These are phyloP conservation scores for Teratosphaeria viscida DNA, from an alignment of 2,329 filamentous ascomycete genomes.

Conservation along the genomic window DNA sequence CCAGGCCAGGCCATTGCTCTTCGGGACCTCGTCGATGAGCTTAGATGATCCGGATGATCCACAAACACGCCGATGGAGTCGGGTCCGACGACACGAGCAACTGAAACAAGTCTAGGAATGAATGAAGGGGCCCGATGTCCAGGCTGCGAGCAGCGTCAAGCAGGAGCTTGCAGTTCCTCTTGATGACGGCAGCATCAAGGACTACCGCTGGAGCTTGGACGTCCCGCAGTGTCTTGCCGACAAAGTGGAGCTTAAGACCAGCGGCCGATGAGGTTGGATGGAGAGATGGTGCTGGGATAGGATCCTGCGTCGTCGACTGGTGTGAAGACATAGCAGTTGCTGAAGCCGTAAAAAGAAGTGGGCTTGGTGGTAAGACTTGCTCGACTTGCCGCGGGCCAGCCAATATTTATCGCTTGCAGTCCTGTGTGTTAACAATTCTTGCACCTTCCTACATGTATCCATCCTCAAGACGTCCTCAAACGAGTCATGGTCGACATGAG, in stretches of 20 bases:
- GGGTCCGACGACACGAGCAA: constrained; percentile 48
- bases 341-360: neutral
- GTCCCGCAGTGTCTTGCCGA: constrained; percentile 50
- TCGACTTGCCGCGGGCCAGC: no score
- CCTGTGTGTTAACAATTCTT: no score
- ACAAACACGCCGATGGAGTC: constrained; percentile 54
- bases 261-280: constrained; percentile 24
- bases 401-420: no score
- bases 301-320: neutral
- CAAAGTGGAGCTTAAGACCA: constrained; percentile 33
- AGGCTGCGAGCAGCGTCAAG: constrained; percentile 51
- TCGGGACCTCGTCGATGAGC: constrained; percentile 35
- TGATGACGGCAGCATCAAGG: constrained; percentile 56
- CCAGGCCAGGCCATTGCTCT: constrained; percentile 35
- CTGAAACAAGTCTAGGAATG: constrained; percentile 46
- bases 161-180: constrained; percentile 62
- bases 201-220: constrained; percentile 58
- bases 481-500: neutral
- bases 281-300: constrained; percentile 12
- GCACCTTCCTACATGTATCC: no score
- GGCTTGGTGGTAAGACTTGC: neutral
- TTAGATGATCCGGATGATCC: constrained; percentile 54
- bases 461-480: neutral
- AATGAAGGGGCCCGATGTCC: constrained; percentile 50
- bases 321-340: neutral